phyloP scores from a whole-genome alignment of 1,139 yeast genomes.

The Nakaseomyces sp. region DNA sequence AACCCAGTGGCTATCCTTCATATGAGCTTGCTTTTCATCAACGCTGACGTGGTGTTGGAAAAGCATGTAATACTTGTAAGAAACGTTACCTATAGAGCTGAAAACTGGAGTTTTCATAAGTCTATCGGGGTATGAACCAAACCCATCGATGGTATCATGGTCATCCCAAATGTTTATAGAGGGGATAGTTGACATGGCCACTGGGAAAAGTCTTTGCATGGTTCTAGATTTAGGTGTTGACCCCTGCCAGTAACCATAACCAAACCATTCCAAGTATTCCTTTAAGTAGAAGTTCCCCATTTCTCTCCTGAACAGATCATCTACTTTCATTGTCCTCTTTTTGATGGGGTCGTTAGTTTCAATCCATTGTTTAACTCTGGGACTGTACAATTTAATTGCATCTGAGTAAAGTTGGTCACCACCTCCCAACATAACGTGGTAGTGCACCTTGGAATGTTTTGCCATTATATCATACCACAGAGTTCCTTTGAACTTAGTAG shows the following conservation, averaged over 20 bases:
- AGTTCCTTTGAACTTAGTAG: slow-evolving; percentile 58
- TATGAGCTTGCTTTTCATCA: slow-evolving; percentile 24
- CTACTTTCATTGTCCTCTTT: slow-evolving; percentile 38
- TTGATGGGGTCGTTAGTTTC: slow-evolving; percentile 41
- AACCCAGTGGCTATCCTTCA: slow-evolving; percentile 51
- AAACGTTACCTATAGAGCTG: slow-evolving; percentile 60
- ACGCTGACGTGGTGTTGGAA: slow-evolving; percentile 77
- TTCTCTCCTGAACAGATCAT: slow-evolving; percentile 43
- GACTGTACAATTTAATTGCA: slow-evolving; percentile 54
- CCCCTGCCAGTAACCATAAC: slow-evolving; percentile 79
- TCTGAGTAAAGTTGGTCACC: slow-evolving; percentile 95
- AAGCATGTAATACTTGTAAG: slow-evolving; percentile 78
- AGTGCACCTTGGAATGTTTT: slow-evolving; percentile 53
- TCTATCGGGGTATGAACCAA: slow-evolving; percentile 70
- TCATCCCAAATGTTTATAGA: slow-evolving; percentile 77
- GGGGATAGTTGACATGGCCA: slow-evolving; percentile 76
- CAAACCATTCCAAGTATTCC: slow-evolving; percentile 82
- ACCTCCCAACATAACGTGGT: slow-evolving; percentile 94
- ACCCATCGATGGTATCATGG: slow-evolving; percentile 93
- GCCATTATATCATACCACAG: slow-evolving; percentile 79
- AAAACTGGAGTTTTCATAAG: slow-evolving; percentile 71
- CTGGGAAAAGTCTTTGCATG: slow-evolving; percentile 57
- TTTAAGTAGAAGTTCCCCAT: slow-evolving; percentile 58
- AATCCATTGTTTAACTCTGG: slow-evolving; percentile 55
- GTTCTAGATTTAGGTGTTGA: slow-evolving; percentile 45